Conservation (phyloP, 2,329 filamentous ascomycete genomes). For the Penicillium sp. region DNA sequence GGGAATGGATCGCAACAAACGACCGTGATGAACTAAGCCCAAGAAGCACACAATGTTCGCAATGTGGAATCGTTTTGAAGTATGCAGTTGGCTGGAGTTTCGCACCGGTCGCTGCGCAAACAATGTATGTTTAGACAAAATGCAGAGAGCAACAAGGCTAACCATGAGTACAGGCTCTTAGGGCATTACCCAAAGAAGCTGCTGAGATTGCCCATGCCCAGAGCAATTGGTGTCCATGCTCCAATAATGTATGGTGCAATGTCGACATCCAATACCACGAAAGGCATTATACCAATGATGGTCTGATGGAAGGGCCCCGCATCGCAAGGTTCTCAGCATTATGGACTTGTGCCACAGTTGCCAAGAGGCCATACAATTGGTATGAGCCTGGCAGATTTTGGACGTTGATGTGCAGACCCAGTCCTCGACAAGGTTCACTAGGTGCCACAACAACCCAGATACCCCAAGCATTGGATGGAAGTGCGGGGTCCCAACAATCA, state of each 20-base stretch:
- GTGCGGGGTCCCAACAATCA: neutral
- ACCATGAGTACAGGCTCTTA: neutral
- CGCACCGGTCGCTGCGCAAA: neutral
- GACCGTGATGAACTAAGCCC: neutral
- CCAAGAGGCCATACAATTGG: neutral
- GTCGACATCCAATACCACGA: neutral
- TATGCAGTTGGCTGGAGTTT: neutral
- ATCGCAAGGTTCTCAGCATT: neutral
- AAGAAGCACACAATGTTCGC: neutral
- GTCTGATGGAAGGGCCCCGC: neutral
- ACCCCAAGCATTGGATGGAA: neutral
- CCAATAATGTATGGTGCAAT: neutral
- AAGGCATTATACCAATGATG: neutral
- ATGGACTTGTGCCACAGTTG: neutral
- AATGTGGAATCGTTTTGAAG: neutral
- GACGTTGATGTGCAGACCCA: neutral
- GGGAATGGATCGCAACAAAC: neutral
- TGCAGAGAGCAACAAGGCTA: neutral
- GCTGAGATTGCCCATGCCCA: neutral
- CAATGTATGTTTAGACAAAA: neutral
- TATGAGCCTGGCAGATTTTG: neutral
- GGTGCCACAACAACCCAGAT: neutral
- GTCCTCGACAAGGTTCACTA: neutral
- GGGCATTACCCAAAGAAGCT: neutral
- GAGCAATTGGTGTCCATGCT: no score